These are phyloP conservation scores for Acer campestre DNA, from an alignment of 345 rosid species.

Conservation along the genomic window DNA sequence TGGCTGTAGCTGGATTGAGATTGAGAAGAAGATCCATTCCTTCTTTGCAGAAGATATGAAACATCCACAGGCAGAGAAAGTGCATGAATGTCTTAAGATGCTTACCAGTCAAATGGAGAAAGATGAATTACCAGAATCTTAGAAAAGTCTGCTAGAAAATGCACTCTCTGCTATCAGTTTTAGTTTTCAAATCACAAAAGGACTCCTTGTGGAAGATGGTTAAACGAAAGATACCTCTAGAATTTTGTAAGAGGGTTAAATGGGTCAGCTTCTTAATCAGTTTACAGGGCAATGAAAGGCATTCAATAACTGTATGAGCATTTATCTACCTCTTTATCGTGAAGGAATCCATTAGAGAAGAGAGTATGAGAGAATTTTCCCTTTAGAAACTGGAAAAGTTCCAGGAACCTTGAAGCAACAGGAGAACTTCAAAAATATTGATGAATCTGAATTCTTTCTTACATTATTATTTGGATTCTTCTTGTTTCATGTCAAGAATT, in stretches of 20 bases:
- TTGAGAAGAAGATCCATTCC: slow-evolving; percentile 46
- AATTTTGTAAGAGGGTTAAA: too few relatives aligned
- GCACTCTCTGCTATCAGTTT: background rate
- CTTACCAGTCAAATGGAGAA: slow-evolving; percentile 57
- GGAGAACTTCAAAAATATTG: background rate
- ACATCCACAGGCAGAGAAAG: slow-evolving; percentile 33
- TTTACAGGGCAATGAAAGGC: too few relatives aligned
- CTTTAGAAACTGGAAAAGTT: background rate
- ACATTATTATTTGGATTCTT: background rate
- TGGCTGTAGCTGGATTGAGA: slow-evolving; percentile 83
- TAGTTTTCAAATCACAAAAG: slow-evolving; percentile 4
- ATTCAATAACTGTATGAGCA: too few relatives aligned
- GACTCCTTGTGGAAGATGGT: background rate
- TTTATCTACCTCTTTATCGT: too few relatives aligned
- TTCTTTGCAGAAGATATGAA: slow-evolving; percentile 54
- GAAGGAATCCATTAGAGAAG: background rate
- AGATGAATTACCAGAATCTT: slow-evolving; percentile 25
- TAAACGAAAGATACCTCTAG: background rate
- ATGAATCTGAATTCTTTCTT: background rate
- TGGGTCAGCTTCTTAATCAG: too few relatives aligned
- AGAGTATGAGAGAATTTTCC: background rate
- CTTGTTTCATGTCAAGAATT: background rate
- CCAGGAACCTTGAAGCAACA: background rate
- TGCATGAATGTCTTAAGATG: slow-evolving; percentile 49
- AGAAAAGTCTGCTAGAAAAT: slow-evolving; percentile 1